Conservation (phyloP, 2,329 filamentous ascomycete species). For the Aspergillus luchuensis region DNA sequence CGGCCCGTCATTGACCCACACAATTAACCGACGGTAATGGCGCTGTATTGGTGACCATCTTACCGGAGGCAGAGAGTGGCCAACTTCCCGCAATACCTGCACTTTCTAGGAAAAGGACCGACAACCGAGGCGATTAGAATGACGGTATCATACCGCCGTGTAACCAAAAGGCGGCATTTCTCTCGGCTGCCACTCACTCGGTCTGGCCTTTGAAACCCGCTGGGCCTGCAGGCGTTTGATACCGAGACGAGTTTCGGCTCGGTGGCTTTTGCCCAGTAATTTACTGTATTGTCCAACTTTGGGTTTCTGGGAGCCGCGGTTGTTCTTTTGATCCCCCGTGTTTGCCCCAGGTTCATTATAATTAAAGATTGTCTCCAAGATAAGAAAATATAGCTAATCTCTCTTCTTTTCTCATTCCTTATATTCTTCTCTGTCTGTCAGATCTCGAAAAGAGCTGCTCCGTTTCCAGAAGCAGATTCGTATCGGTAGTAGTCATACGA, state of each 20-base stretch:
- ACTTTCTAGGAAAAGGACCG: slow-evolving; percentile 5
- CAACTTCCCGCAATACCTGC: not conserved
- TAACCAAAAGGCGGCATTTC: slow-evolving; percentile 27
- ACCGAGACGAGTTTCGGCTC: slow-evolving; percentile 14
- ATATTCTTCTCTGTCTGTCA: not conserved
- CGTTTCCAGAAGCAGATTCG: too few species aligned
- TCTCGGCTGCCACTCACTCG: slow-evolving; percentile 21
- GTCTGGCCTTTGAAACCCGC: not conserved
- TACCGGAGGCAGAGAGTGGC: not conserved
- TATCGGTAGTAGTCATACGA: not conserved
- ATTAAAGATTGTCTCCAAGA: not conserved
- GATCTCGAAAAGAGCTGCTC: too few species aligned
- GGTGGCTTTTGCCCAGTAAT: not conserved
- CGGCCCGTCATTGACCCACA: not conserved
- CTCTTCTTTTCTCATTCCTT: not conserved
- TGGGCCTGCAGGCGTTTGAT: not conserved
- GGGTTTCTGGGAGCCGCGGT: slow-evolving; percentile 19
- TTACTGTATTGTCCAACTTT: slow-evolving; percentile 10
- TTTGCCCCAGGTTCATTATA: slow-evolving; percentile 13
- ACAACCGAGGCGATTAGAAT: slow-evolving; percentile 25
- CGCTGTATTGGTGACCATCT: not conserved
- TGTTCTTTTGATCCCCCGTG: slow-evolving; percentile 8
- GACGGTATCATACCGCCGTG: slow-evolving; percentile 32
- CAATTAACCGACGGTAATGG: not conserved
- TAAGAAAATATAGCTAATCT: not conserved